These are phyloP conservation scores for Saussurea involucrata DNA, from an alignment of 129 eudicot genomes.

Conservation along the genomic window DNA sequence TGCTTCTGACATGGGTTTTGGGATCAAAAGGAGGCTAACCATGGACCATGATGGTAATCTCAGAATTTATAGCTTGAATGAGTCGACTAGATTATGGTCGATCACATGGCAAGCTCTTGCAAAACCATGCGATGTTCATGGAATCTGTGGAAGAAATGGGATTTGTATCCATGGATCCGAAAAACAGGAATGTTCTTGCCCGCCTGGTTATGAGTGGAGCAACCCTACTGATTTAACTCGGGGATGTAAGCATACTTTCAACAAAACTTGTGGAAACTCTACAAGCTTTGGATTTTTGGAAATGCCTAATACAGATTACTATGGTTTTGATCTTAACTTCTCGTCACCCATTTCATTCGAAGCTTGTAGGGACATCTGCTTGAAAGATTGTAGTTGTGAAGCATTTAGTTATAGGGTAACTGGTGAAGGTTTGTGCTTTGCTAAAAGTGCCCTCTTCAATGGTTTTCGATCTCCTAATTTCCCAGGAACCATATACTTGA, in stretches of 20 bases:
- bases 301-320: slow-evolving; percentile 11
- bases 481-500: slow-evolving; percentile 25
- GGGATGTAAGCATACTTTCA: slow-evolving; percentile 44
- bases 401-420: slow-evolving; percentile 39
- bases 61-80: slow-evolving; percentile 44
- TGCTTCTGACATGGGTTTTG: slow-evolving; percentile 40
- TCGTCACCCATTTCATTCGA: slow-evolving; percentile 11
- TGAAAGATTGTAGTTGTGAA: slow-evolving; percentile 36
- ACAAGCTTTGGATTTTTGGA: slow-evolving; percentile 29
- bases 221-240: slow-evolving; percentile 29
- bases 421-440: slow-evolving; percentile 34
- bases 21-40: slow-evolving; percentile 42
- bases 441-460: slow-evolving; percentile 43
- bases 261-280: not conserved
- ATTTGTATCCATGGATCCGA: not conserved
- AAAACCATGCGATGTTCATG: slow-evolving; percentile 30
- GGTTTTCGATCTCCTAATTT: slow-evolving; percentile 29
- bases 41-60: slow-evolving; percentile 54
- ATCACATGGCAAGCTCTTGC: slow-evolving; percentile 38
- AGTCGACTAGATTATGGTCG: slow-evolving; percentile 29
- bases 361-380: slow-evolving; percentile 35
- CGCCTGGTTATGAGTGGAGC: slow-evolving; percentile 23
- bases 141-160: slow-evolving; percentile 2
- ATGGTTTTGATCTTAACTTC: slow-evolving; percentile 44
- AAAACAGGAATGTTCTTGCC: slow-evolving; percentile 37